Percentiles rank a stretch among this genome's conserved stretches.
These are phyloP conservation scores for Sclerotinia borealis DNA, from an alignment of 2,329 filamentous ascomycete genomes.

Conservation along the genomic window DNA sequence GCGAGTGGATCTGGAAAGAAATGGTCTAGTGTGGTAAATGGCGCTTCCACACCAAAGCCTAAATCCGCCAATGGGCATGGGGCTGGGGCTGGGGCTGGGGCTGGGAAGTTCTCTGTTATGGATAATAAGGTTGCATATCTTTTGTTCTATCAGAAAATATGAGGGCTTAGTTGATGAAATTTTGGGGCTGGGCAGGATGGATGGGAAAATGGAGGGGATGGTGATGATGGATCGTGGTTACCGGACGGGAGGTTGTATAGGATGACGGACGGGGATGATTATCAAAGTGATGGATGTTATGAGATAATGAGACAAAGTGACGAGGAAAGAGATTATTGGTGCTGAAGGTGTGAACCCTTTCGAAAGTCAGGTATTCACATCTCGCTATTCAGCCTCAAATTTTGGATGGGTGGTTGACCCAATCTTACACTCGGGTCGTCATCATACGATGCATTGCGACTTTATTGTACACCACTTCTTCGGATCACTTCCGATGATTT, in stretches of 20 bases:
- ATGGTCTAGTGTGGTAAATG: slow-evolving; percentile 66
- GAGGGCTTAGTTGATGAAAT: slow-evolving; percentile 9
- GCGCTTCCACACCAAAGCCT: slow-evolving; percentile 50
- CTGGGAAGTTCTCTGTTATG: slow-evolving; percentile 51
- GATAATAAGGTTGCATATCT: slow-evolving; percentile 98
- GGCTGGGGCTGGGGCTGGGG: slow-evolving; percentile 20
- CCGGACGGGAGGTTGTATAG: not conserved
- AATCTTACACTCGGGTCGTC: not conserved
- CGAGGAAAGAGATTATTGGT: not conserved
- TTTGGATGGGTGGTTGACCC: not conserved
- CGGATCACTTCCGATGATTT: not conserved
- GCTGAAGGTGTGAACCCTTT: not conserved
- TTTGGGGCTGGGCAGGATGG: not conserved
- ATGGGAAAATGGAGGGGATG: not conserved
- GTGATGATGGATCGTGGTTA: not conserved
- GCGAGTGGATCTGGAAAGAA: slow-evolving; percentile 70
- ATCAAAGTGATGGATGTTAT: not conserved
- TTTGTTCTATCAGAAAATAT: slow-evolving; percentile 72
- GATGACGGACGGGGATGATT: not conserved
- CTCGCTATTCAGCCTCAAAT: not conserved
- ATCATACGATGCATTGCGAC: not conserved
- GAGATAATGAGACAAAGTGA: not conserved
- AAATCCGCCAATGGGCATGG: slow-evolving; percentile 41
- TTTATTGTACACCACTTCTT: slow-evolving; percentile 6
- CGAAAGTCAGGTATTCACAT: not conserved